Conservation (phyloP, 1,284 basidiomycete species). For the Kwoniella shivajii region DNA sequence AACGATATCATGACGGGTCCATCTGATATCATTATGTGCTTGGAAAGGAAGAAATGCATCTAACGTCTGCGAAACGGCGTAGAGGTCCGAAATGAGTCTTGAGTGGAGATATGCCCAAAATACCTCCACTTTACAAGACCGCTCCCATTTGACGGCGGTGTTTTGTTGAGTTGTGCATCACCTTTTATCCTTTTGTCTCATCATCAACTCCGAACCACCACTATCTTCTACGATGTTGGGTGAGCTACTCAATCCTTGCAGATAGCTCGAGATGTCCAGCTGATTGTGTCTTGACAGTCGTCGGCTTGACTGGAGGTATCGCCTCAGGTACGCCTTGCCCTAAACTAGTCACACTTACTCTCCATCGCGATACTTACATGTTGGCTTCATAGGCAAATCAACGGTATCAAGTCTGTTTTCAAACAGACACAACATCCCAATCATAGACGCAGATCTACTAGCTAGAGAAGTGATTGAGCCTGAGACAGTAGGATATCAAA, state of each 20-base stretch:
- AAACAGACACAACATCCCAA: conserved; percentile 63
- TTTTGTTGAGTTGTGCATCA: no score
- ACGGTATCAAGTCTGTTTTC: conserved; percentile 78
- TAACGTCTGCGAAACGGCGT: no score
- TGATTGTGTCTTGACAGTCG: conserved; percentile 62
- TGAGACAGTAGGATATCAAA: conserved; percentile 70
- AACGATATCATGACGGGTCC: no score
- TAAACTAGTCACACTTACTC: neutral
- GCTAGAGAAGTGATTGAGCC: conserved; percentile 86
- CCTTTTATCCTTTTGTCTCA: no score
- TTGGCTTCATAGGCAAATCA: conserved; percentile 64
- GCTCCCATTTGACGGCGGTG: no score
- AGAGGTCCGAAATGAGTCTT: no score
- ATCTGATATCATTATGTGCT: no score
- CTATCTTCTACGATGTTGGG: conserved; percentile 6
- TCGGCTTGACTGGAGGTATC: conserved; percentile 95
- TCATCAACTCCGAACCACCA: no score
- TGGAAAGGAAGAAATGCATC: no score
- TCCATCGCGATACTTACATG: neutral
- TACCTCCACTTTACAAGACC: no score
- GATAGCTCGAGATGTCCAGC: neutral
- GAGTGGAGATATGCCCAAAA: no score
- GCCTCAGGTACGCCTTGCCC: conserved; percentile 69
- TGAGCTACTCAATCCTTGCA: neutral
- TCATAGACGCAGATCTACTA: conserved; percentile 90